Evolutionary conservation across 2,329 filamentous ascomycete species (phyloP).

Genomic region (Neophaeococcomyces aloes): DNA sequence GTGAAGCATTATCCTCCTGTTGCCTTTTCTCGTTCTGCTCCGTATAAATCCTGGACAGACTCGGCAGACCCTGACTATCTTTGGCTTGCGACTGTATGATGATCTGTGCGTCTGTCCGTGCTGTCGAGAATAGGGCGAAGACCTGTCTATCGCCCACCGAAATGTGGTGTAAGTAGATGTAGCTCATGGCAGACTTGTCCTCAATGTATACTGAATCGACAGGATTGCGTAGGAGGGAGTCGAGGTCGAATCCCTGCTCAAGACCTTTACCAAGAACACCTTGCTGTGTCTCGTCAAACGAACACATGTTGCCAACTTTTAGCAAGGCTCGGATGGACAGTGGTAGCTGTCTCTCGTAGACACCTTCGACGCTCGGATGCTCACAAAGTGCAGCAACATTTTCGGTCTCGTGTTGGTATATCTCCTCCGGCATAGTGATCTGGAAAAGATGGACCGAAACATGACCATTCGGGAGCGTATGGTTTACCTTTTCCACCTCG

Average conservation of each 20-base stretch:
- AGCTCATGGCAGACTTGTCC: slow-evolving; percentile 58
- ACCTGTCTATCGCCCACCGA: slow-evolving; percentile 82
- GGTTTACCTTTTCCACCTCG: slow-evolving; percentile 81
- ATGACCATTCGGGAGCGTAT: slow-evolving; percentile 90
- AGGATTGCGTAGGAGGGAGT: slow-evolving; percentile 57
- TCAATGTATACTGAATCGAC: slow-evolving; percentile 66
- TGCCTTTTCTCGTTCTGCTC: slow-evolving; percentile 58
- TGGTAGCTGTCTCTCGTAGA: slow-evolving; percentile 90
- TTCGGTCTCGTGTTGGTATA: slow-evolving; percentile 73
- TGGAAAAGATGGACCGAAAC: slow-evolving; percentile 90
- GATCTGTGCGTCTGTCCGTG: slow-evolving; percentile 67
- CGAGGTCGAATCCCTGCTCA: slow-evolving; percentile 85
- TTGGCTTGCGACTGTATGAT: slow-evolving; percentile 75
- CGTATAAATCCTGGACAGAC: slow-evolving; percentile 76
- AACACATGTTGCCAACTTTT: slow-evolving; percentile 80
- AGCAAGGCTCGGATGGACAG: slow-evolving; percentile 78
- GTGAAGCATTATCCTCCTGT: slow-evolving; percentile 58
- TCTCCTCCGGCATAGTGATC: slow-evolving; percentile 76
- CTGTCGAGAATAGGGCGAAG: slow-evolving; percentile 84
- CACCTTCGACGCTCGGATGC: slow-evolving; percentile 88
- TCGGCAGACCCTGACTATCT: slow-evolving; percentile 78
- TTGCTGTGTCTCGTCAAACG: slow-evolving; percentile 80
- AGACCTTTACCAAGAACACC: slow-evolving; percentile 87
- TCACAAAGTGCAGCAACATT: slow-evolving; percentile 78
- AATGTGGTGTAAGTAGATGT: slow-evolving; percentile 88